phyloP scores from a whole-genome alignment of 2,329 filamentous ascomycete species.

The Colletotrichum liriopes region DNA sequence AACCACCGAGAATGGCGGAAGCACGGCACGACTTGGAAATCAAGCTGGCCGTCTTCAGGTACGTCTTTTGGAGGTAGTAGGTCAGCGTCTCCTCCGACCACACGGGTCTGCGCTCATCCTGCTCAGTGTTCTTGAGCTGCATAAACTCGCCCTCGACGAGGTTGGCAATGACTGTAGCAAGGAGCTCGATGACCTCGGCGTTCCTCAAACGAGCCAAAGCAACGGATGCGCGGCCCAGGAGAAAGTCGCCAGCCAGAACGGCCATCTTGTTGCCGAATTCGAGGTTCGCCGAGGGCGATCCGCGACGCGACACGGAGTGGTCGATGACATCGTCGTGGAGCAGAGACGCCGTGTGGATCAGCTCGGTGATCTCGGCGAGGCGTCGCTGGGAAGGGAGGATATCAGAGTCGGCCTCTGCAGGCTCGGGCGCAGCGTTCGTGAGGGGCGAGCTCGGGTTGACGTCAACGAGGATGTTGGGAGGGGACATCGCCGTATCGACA shows the following conservation, averaged over 20 bases:
- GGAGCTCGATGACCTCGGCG: constrained; percentile 92
- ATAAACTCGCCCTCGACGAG: constrained; percentile 99
- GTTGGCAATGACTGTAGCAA: constrained; percentile 97
- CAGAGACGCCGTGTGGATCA: constrained; percentile 96
- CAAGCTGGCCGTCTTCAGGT: constrained; percentile 94
- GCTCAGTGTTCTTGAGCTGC: constrained; percentile 97
- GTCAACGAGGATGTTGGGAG: constrained; percentile 78
- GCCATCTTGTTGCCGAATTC: constrained; percentile 99
- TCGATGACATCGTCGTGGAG: constrained; percentile 99
- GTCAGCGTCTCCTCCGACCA: constrained; percentile 92
- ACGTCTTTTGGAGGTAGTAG: constrained; percentile 98
- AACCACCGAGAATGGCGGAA: constrained; percentile 86
- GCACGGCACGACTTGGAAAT: constrained; percentile 97
- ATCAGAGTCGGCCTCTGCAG: constrained; percentile 65
- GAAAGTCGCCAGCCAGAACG: constrained; percentile 95
- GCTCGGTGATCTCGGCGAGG: constrained; percentile 95
- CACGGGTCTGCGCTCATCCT: constrained; percentile 85
- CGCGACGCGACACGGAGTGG: constrained; percentile 87
- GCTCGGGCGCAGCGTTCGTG: constrained; percentile 57
- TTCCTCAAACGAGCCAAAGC: constrained; percentile 91
- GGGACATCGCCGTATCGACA: constrained; percentile 71
- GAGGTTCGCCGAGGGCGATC: constrained; percentile 89
- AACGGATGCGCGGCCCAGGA: constrained; percentile 93
- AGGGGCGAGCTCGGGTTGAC: constrained; percentile 79
- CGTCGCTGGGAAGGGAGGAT: constrained; percentile 95